A percentile compares a stretch with the other conserved stretches of the same genome.
Conservation (phyloP, 164 flowering plant species). For the Protea cynaroides region DNA sequence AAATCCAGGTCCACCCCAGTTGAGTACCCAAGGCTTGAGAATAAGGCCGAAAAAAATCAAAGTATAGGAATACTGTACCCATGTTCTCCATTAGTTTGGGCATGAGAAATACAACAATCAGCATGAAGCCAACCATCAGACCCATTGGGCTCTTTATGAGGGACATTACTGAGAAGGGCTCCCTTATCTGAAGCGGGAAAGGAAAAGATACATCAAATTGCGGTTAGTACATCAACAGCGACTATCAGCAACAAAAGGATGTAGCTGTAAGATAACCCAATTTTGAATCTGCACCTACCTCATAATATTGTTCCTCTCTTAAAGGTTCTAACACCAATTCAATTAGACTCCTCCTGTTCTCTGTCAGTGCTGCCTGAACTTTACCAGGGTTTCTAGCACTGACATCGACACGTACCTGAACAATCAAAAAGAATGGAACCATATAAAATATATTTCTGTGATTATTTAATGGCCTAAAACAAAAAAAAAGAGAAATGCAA, state of each 20-base stretch:
- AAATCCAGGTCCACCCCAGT: neutral
- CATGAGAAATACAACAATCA: conserved; percentile 80
- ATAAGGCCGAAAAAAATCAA: neutral
- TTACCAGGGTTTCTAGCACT: conserved; percentile 96
- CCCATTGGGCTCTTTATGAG: conserved; percentile 97
- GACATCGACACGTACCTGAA: conserved; percentile 92
- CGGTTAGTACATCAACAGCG: neutral
- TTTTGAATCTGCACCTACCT: conserved; percentile 36
- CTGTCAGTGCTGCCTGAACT: conserved; percentile 93
- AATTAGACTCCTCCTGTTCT: conserved; percentile 65
- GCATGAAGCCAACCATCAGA: conserved; percentile 96
- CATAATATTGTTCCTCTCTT: conserved; percentile 80
- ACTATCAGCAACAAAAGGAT: neutral
- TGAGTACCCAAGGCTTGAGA: neutral
- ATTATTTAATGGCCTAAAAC: neutral
- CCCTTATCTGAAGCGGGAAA: conserved; percentile 59
- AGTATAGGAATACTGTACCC: conserved; percentile 40
- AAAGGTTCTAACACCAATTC: conserved; percentile 91
- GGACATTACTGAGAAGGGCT: conserved; percentile 79
- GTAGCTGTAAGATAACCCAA: neutral
- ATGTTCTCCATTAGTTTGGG: conserved; percentile 87
- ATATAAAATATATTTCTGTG: neutral
- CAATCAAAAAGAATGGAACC: conserved; percentile 6
- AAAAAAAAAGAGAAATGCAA: neutral
- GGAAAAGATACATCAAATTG: neutral